Base-by-base conservation (phyloP, 129 eudicot species). In the Flaveria trinervia region DNA sequence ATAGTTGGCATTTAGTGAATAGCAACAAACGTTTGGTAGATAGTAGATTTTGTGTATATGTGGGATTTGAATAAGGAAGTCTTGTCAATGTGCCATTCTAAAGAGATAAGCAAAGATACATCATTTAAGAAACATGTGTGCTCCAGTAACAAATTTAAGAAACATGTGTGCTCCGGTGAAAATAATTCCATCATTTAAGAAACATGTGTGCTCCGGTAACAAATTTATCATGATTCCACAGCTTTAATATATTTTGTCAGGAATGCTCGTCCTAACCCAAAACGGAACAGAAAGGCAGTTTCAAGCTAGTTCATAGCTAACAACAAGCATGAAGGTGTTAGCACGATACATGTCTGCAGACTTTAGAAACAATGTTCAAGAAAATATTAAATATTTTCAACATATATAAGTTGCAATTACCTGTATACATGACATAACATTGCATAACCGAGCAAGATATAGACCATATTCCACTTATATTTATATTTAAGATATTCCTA, bases 361-460 rank as follows among this genome's bases (percentile, higher is more conserved):
- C 9, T 26, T 68, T 51, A 36, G 51, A 36, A 28, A 10, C 30
- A 9, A 65, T 51, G 52, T 43, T 68, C n/a, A 54, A 23, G 51
- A 20, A n/a, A 3, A 61, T 33, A 36, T 14, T 48, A 65, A 55
- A 11, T 54, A 15, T 39, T 28, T 68, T 69, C 67, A 64, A 43
- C 68, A 55, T 44, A 55, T n/a, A 59, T 68, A 56, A 77, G 57
- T 55, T 55, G 70, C 46, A 69, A 77, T 41, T 77, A 23, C 23
- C 26, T 41, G 59, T 68, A 68, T 68, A 77, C 82, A n/a, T 78
- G 76, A 67, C 70, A 78, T 49, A 30, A 3, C 22, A 70, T 18
- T 30, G 25, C 76, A 70, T 18, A 17, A 70, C 50, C n/a, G 0
- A 13, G 62, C 73, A 64, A 25, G 56, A 54, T 62, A 64, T 64